Percentiles rank a stretch among this genome's conserved stretches.
These are phyloP conservation scores for Berberis thunbergii DNA, from an alignment of 164 flowering plant species.

Conservation along the genomic window DNA sequence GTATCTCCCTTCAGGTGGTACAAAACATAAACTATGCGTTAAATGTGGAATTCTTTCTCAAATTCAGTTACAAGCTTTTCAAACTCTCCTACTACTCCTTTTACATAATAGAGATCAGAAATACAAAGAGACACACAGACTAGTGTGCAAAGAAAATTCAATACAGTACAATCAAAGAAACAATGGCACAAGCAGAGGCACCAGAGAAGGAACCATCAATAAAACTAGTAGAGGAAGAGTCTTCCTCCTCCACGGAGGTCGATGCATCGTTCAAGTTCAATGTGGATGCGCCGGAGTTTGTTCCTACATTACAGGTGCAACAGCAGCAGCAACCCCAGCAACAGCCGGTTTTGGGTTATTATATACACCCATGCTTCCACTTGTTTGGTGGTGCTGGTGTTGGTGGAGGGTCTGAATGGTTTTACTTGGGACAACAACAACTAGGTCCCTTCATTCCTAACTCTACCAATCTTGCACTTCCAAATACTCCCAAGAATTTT, in stretches of 20 bases:
- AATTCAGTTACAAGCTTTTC: not conserved
- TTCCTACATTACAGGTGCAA: conserved; percentile 52
- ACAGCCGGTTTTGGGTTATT: conserved; percentile 50
- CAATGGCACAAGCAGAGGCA: conserved; percentile 1
- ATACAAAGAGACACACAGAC: not conserved
- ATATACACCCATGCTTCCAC: conserved; percentile 49
- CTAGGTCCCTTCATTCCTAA: conserved; percentile 27
- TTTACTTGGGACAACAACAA: conserved; percentile 60
- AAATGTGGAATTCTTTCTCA: not conserved
- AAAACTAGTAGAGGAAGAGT: not conserved
- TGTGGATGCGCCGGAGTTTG: conserved; percentile 87
- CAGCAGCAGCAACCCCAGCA: conserved; percentile 12
- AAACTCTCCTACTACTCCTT: too few relatives aligned
- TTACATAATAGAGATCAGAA: not conserved
- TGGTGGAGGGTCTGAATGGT: conserved; percentile 42
- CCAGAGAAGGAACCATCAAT: not conserved
- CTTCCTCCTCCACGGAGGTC: too few relatives aligned
- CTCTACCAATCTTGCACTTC: conserved; percentile 11
- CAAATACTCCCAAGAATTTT: conserved; percentile 34
- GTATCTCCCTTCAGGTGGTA: conserved; percentile 3
- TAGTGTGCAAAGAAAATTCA: not conserved
- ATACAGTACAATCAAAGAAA: not conserved
- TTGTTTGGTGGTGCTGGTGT: conserved; percentile 30
- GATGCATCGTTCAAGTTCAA: conserved; percentile 58
- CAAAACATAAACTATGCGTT: not conserved